Base-by-base conservation (phyloP, 2,329 filamentous ascomycete species). In the Fusarium sp. region DNA sequence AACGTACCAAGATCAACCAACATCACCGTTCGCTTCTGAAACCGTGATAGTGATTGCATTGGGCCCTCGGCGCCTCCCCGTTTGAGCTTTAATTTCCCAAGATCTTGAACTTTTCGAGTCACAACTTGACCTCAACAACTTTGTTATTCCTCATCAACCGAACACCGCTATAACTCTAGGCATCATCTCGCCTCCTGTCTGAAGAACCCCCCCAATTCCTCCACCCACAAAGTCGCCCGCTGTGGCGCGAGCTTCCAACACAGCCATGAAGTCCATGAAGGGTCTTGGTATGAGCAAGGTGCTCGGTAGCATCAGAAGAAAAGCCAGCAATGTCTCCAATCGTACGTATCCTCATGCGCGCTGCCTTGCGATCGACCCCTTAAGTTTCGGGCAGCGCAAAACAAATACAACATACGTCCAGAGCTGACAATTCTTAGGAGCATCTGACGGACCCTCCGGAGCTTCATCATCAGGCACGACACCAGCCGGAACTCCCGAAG, bases 401-500 rank as follows among this genome's bases (percentile, higher is more conserved):
- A 57, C 46, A 65, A 63, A 71, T 20, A 33, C 47, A 25, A n/a
- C 31, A 31, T 29, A 55, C 47, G 11, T 17, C 18, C 18, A 65
- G 33, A 27, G 22, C 38, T 47, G 25, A 52, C 58, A 57, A 45
- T 55, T 49, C 60, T 35, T 45, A 75, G 72, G 72, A 58, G 64
- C 58, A 50, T 46, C 72, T 38, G 70, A 73, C 55, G 68, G 67
- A 42, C 39, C 65, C 38, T 73, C 78, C 41, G 72, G 77, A 44
- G 71, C 75, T 46, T 72, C 78, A 15, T 83, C 84, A 42, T 47
- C 65, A 42, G 70, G 55, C 44, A 70, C 76, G 31, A 77, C 75
- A n/a, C 74, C 79, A 17, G 84, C 84, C 66, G 90, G 91, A 76
- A 88, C 88, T 18, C 92, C 92, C 60, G 92, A 94, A 82, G 88